Base-by-base conservation (phyloP, 768 basidiomycete species). In the Agrocybe chaxingu region DNA sequence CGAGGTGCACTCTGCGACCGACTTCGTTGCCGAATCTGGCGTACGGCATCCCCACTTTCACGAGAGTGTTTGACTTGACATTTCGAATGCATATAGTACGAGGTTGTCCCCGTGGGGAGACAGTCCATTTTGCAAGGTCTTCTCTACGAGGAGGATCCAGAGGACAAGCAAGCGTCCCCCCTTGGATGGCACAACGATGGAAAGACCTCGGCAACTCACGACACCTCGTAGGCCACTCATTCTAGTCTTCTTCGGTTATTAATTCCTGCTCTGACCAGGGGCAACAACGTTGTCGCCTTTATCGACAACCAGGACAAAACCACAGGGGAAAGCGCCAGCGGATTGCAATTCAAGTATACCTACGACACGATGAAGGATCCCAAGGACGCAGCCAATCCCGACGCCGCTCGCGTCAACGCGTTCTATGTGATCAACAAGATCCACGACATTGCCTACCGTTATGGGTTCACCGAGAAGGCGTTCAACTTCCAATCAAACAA, bases 391-490 rank as follows among this genome's bases (percentile, higher is more conserved):
- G 72, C 45, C 42, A 82, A 84, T 63, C 57, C 78, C 46, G 70
- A 80, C 47, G 75, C 81, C 18, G 81, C 80, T 1, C 68, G 75
- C 13, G 74, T 75, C 7, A 78, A 78, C 54, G 70, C 70, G 8
- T 84, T 84, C 68, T 85, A 81, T 64, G 62, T 82, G 38, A 74
- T 77, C 62, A 85, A 85, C 70, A 69, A 70, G 47, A 69, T 80
- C 55, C 82, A 85, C 62, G 82, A 84, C 58, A 56, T 66, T 24
- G 52, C 63, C 6, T 67, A 69, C 41, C 58, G 58, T 2, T 76
- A 80, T 53, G 80, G 80, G 0, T 82, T 82, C 64, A 80, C 79
- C 47, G 80, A 82, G 66, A 54, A 53, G 6, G 66, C 64, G 3
- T 70, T 62, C 57, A 71, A 71, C 50, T 71, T 84, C 77, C 83